These are phyloP conservation scores for Raffaelea arxii DNA, from an alignment of 2,329 filamentous ascomycete genomes.

Conservation along the genomic window DNA sequence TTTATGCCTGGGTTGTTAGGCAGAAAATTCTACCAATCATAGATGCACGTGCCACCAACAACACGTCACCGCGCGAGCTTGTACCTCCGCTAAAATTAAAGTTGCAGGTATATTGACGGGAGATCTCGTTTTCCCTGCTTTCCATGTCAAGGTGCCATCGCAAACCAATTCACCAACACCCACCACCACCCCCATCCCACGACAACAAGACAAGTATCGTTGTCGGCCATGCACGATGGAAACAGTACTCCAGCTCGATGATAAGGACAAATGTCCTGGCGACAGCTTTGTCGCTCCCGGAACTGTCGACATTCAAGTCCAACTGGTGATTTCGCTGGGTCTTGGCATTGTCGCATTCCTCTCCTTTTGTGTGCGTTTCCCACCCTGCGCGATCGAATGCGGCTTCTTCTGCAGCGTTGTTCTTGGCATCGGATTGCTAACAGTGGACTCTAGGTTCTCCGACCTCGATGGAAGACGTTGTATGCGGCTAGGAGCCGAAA, in stretches of 20 bases:
- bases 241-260: slow-evolving; percentile 9
- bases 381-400: not conserved
- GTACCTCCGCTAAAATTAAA: too few relatives aligned
- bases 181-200: not conserved
- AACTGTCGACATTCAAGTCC: slow-evolving; percentile 44
- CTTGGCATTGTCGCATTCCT: slow-evolving; percentile 64
- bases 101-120: too few relatives aligned
- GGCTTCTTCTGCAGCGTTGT: not conserved
- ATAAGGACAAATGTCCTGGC: slow-evolving; percentile 15
- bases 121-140: too few relatives aligned
- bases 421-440: not conserved
- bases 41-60: too few relatives aligned
- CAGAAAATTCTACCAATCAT: too few relatives aligned
- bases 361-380: slow-evolving; percentile 55
- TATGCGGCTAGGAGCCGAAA: slow-evolving; percentile 78
- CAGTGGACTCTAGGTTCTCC: slow-evolving; percentile 51
- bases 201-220: too few relatives aligned
- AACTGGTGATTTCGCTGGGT: slow-evolving; percentile 62
- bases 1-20: too few relatives aligned
- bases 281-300: slow-evolving; percentile 23
- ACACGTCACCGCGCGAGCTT: too few relatives aligned
- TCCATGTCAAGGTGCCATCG: too few relatives aligned
- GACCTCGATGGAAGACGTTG: slow-evolving; percentile 82
- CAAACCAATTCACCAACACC: too few relatives aligned
- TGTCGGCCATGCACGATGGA: slow-evolving; percentile 15